These are phyloP conservation scores for Hypoxylon sp. DNA, from an alignment of 2,329 filamentous ascomycete genomes.

Conservation along the genomic window DNA sequence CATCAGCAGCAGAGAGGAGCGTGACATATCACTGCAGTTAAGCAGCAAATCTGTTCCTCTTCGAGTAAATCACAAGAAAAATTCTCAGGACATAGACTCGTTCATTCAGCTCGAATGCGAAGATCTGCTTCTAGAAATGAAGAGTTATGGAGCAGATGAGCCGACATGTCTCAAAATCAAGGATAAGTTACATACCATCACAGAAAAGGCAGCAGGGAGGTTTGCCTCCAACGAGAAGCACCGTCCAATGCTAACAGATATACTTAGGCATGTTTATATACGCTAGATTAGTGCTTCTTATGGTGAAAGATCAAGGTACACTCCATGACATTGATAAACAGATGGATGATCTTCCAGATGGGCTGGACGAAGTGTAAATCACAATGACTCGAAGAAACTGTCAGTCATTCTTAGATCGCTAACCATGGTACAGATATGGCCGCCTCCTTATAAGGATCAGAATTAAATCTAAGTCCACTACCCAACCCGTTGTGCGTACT, in stretches of 20 bases:
- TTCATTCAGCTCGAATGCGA: conserved; percentile 26
- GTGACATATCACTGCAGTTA: conserved; percentile 22
- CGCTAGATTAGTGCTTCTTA: conserved; percentile 31
- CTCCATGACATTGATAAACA: conserved; percentile 27
- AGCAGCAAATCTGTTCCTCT: conserved; percentile 11
- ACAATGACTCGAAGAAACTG: not conserved
- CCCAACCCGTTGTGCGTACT: conserved; percentile 2
- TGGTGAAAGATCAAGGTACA: conserved; percentile 23
- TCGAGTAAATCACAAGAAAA: conserved; percentile 27
- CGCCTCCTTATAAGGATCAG: conserved; percentile 27
- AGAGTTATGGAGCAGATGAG: conserved; percentile 16
- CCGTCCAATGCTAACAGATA: conserved; percentile 13
- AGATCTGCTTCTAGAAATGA: conserved; percentile 21
- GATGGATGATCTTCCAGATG: conserved; percentile 31
- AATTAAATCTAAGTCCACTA: not conserved
- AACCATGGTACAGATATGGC: conserved; percentile 24
- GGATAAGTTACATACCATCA: conserved; percentile 10
- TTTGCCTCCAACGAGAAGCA: not conserved
- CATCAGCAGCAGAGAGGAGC: conserved; percentile 35
- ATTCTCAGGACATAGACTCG: conserved; percentile 23
- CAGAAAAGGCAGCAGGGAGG: conserved; percentile 22
- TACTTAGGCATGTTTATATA: conserved; percentile 38
- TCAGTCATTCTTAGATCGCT: not conserved
- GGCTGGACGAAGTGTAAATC: conserved; percentile 31
- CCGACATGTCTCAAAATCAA: conserved; percentile 23